Percentiles rank a stretch among this genome's conserved stretches.
These are phyloP conservation scores for Stagonosporopsis chrysanthemi DNA, from an alignment of 2,329 filamentous ascomycete genomes.

Conservation along the genomic window DNA sequence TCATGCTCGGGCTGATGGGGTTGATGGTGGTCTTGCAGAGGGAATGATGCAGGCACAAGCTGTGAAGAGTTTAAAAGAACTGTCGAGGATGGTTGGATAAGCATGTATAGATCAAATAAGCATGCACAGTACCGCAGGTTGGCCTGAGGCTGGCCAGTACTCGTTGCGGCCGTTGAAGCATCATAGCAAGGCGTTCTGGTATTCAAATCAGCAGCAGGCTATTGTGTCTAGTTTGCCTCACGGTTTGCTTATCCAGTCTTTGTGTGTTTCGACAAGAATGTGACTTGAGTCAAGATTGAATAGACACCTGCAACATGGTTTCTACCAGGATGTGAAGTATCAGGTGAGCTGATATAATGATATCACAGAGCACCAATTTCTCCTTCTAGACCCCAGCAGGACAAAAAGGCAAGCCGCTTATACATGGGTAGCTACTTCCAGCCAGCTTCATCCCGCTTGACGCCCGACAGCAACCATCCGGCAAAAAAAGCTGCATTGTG, in stretches of 20 bases:
- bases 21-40: constrained; percentile 89
- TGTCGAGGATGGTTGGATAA: not conserved
- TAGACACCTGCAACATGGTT: too few relatives aligned
- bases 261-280: not conserved
- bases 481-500: constrained; percentile 17
- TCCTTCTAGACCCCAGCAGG: too few relatives aligned
- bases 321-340: too few relatives aligned
- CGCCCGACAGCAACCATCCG: not conserved
- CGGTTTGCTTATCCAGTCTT: not conserved
- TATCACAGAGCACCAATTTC: too few relatives aligned
- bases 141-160: not conserved
- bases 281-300: too few relatives aligned
- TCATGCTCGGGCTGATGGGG: constrained; percentile 93
- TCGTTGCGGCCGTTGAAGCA: constrained; percentile 1
- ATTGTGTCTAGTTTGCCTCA: not conserved
- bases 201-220: not conserved
- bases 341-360: too few relatives aligned
- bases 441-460: too few relatives aligned
- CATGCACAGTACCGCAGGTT: not conserved
- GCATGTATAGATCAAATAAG: not conserved
- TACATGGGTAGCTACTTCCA: too few relatives aligned
- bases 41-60: constrained; percentile 63
- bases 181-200: constrained; percentile 19
- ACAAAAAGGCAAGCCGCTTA: too few relatives aligned
- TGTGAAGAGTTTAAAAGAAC: not conserved